These are phyloP conservation scores for Adansonia gregorii DNA, from an alignment of 441 rosid genomes.

Conservation along the genomic window DNA sequence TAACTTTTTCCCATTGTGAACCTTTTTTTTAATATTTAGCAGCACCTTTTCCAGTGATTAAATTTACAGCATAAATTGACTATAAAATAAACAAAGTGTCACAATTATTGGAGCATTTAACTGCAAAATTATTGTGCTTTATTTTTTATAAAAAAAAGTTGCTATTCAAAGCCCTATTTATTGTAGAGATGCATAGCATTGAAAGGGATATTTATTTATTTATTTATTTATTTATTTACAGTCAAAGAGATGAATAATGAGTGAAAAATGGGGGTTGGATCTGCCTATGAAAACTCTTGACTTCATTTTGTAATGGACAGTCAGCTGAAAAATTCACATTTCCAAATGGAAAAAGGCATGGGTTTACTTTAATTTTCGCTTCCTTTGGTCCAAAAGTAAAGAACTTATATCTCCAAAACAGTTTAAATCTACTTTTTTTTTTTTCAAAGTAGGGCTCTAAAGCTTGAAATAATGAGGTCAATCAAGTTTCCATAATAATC, in stretches of 20 bases:
- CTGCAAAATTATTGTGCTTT: not conserved
- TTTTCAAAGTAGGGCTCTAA: not conserved
- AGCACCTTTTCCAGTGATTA: not conserved
- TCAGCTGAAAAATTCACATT: not conserved
- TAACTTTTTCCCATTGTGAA: too few relatives aligned
- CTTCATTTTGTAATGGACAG: not conserved
- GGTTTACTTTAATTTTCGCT: not conserved
- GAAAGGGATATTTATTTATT: too few relatives aligned
- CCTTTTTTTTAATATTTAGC: not conserved
- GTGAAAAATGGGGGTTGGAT: not conserved
- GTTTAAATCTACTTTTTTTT: not conserved
- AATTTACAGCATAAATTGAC: not conserved
- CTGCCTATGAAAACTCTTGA: not conserved
- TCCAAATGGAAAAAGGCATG: not conserved
- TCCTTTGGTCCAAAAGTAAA: conserved; percentile 10
- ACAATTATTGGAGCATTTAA: not conserved
- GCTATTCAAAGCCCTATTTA: not conserved
- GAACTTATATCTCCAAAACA: conserved; percentile 7
- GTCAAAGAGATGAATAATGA: not conserved
- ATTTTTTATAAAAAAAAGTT: too few relatives aligned
- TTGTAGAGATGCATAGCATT: too few relatives aligned
- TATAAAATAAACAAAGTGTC: not conserved
- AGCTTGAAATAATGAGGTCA: not conserved
- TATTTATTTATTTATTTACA: not conserved
- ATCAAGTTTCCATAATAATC: not conserved